A percentile compares a stretch with the other conserved stretches of the same genome.
These are phyloP conservation scores for Fusarium liriodendri DNA, from an alignment of 2,329 filamentous ascomycete genomes.

Conservation along the genomic window DNA sequence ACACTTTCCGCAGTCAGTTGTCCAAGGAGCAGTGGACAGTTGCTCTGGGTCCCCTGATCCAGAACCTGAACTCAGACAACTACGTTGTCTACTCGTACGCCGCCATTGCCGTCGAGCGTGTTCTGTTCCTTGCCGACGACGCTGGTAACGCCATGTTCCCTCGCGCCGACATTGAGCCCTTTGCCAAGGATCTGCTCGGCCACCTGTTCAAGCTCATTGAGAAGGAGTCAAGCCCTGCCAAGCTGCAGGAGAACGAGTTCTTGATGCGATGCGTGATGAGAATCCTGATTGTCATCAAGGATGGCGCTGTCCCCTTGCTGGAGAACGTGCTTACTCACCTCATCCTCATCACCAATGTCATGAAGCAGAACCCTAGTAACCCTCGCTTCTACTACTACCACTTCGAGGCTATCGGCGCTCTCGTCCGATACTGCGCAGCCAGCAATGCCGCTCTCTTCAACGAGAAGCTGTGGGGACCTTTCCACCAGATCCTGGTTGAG, in stretches of 20 bases:
- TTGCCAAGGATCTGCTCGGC: slow-evolving; percentile 86
- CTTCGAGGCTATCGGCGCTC: slow-evolving; percentile 92
- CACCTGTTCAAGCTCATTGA: slow-evolving; percentile 94
- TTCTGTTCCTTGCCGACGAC: slow-evolving; percentile 84
- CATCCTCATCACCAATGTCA: slow-evolving; percentile 89
- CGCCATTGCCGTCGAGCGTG: slow-evolving; percentile 94
- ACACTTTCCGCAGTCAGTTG: slow-evolving; percentile 95
- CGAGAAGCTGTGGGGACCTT: slow-evolving; percentile 82
- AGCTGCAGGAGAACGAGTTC: slow-evolving; percentile 99
- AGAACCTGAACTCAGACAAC: slow-evolving; percentile 88
- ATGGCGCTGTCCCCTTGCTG: slow-evolving; percentile 78
- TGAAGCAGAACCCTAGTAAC: slow-evolving; percentile 95
- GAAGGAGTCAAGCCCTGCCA: slow-evolving; percentile 84
- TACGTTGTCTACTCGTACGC: slow-evolving; percentile 99
- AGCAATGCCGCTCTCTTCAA: slow-evolving; percentile 80
- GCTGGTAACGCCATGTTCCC: slow-evolving; percentile 82
- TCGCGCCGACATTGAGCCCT: slow-evolving; percentile 79
- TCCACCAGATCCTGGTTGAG: slow-evolving; percentile 81
- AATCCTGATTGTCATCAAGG: slow-evolving; percentile 92
- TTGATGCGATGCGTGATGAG: slow-evolving; percentile 99
- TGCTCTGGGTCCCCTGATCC: slow-evolving; percentile 89
- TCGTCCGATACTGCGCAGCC: slow-evolving; percentile 76
- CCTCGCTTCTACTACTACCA: slow-evolving; percentile 99
- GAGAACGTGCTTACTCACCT: slow-evolving; percentile 87
- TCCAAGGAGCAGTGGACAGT: slow-evolving; percentile 92